phyloP scores from a whole-genome alignment of 73 alveolate species.

The Paramecium biaurelia region DNA sequence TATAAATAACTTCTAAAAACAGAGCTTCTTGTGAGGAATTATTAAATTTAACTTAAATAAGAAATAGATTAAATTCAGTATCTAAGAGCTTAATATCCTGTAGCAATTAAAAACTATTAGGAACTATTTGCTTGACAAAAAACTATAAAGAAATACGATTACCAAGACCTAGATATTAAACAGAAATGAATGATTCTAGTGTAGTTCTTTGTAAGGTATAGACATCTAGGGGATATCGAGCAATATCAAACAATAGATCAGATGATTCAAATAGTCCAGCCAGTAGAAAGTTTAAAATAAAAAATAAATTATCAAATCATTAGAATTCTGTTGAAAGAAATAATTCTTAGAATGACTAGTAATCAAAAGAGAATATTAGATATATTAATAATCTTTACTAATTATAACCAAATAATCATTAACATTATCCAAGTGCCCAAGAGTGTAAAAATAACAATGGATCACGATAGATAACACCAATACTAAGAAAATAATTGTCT shows the following conservation, averaged over 20 bases:
- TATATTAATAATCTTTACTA: background rate
- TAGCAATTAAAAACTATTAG: background rate
- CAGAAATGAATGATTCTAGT: slow-evolving; percentile 15
- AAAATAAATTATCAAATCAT: background rate
- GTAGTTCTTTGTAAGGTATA: background rate
- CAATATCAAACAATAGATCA: slow-evolving; percentile 2
- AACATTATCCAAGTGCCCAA: background rate
- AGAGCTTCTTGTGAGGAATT: slow-evolving; percentile 80
- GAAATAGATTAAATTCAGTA: background rate
- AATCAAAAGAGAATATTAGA: background rate
- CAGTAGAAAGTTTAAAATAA: background rate
- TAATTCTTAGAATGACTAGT: background rate
- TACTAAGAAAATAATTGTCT: background rate
- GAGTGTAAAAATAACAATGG: background rate
- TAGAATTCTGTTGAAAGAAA: background rate
- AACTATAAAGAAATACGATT: background rate
- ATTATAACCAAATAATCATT: background rate
- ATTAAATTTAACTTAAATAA: slow-evolving; percentile 38
- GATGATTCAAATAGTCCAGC: slow-evolving; percentile 21
- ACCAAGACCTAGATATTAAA: slow-evolving; percentile 53
- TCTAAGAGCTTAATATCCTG: background rate
- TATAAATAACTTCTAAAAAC: slow-evolving; percentile 78
- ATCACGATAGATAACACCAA: background rate
- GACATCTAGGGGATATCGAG: background rate
- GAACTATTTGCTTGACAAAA: background rate